These are phyloP conservation scores for Phaseolus lunatus DNA, from an alignment of 306 rosid genomes.

Conservation along the genomic window DNA sequence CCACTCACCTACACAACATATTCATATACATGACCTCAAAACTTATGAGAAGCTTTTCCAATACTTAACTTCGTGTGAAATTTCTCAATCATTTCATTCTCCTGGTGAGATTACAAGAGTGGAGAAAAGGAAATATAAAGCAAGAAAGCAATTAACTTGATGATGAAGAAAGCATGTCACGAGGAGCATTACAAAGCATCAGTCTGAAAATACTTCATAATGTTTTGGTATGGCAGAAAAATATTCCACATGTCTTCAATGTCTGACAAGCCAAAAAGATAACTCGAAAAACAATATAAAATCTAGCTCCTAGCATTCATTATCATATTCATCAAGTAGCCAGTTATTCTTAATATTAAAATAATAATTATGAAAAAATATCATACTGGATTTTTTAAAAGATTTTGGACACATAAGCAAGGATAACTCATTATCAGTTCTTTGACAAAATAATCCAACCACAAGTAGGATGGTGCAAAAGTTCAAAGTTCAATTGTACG, in stretches of 20 bases:
- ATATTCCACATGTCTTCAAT: neutral
- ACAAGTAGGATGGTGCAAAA: constrained; percentile 34
- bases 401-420: constrained; percentile 9
- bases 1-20: neutral
- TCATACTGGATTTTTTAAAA: constrained; percentile 13
- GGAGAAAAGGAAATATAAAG: neutral
- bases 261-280: constrained; percentile 24
- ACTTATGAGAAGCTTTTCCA: neutral
- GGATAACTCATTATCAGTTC: constrained; percentile 2
- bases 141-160: constrained; percentile 14
- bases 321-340: constrained; percentile 24
- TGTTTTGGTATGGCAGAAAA: neutral
- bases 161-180: neutral
- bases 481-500: constrained; percentile 28
- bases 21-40: neutral
- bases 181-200: constrained; percentile 10
- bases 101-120: neutral
- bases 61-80: neutral
- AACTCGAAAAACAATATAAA: neutral
- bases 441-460: constrained; percentile 26
- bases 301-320: constrained; percentile 12
- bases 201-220: constrained; percentile 15
- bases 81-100: neutral
- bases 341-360: constrained; percentile 25
- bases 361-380: constrained; percentile 5